Evolutionary conservation across 176 grass and related monocot species (phyloP).

Genomic region (Aechmea fasciata): DNA sequence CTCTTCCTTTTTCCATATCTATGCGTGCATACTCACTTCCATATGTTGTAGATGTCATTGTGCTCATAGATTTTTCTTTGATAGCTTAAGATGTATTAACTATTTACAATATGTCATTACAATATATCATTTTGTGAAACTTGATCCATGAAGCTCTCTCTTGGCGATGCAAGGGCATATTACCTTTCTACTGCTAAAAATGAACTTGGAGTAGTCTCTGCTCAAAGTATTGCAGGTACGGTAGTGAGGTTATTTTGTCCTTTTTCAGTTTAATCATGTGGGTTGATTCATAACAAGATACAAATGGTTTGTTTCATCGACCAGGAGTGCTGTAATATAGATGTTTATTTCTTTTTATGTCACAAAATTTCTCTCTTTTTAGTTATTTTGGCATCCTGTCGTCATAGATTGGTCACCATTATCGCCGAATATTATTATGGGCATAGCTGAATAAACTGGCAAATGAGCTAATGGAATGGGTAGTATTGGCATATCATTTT

Average conservation of each 20-base stretch:
- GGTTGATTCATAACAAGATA: no score
- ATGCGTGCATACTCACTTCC: background rate
- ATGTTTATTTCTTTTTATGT: no score
- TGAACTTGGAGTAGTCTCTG: constrained; percentile 90
- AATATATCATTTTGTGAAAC: constrained; percentile 23
- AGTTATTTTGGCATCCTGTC: no score
- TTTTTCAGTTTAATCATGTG: no score
- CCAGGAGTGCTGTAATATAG: no score
- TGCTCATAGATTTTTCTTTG: background rate
- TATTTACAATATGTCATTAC: background rate
- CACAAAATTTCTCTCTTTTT: no score
- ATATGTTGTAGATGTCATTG: background rate
- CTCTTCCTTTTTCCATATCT: background rate
- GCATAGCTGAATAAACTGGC: background rate
- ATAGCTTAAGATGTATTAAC: background rate
- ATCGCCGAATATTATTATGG: no score
- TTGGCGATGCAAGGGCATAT: constrained; percentile 96
- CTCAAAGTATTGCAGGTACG: constrained; percentile 84
- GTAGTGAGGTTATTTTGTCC: background rate
- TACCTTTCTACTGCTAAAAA: constrained; percentile 94
- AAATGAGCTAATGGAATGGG: background rate
- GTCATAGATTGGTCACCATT: no score
- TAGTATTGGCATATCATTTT: background rate
- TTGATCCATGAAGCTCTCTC: constrained; percentile 72
- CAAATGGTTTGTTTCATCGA: no score